phyloP scores from a whole-genome alignment of 768 basidiomycete genomes.

The Serendipita indica region DNA sequence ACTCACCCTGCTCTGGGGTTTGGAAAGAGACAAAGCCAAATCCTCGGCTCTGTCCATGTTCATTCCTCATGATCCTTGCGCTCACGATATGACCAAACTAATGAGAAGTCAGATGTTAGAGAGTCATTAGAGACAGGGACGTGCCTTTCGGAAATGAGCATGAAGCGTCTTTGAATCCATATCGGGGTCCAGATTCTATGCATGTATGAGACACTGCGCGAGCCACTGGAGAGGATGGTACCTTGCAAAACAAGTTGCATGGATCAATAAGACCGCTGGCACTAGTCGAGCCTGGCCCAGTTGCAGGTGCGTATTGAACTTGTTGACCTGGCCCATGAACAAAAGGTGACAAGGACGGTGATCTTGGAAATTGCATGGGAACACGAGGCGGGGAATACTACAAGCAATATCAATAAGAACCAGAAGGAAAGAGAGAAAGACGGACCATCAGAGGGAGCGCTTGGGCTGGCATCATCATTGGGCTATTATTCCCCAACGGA shows the following conservation, averaged over 20 bases:
- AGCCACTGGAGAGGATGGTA: conserved; percentile 18
- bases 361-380: conserved; percentile 26
- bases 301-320: conserved; percentile 62
- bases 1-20: conserved; percentile 62
- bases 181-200: conserved; percentile 70
- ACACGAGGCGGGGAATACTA: conserved; percentile 60
- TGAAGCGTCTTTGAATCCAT: conserved; percentile 79
- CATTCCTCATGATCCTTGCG: conserved; percentile 86
- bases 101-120: conserved; percentile 13
- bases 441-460: conserved; percentile 2
- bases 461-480: background rate
- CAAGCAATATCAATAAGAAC: conserved; percentile 8
- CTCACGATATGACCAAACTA: conserved; percentile 86
- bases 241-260: conserved; percentile 83
- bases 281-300: conserved; percentile 63
- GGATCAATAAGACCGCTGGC: conserved; percentile 83
- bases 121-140: conserved; percentile 15
- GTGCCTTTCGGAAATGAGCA: conserved; percentile 64
- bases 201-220: background rate
- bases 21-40: conserved; percentile 89
- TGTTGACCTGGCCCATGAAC: conserved; percentile 83
- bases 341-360: conserved; percentile 39
- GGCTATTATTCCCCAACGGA: background rate
- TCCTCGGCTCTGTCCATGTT: conserved; percentile 62
- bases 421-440: background rate